Conservation (phyloP, 352 stramenopile species). For the Phytophthora pisi region DNA sequence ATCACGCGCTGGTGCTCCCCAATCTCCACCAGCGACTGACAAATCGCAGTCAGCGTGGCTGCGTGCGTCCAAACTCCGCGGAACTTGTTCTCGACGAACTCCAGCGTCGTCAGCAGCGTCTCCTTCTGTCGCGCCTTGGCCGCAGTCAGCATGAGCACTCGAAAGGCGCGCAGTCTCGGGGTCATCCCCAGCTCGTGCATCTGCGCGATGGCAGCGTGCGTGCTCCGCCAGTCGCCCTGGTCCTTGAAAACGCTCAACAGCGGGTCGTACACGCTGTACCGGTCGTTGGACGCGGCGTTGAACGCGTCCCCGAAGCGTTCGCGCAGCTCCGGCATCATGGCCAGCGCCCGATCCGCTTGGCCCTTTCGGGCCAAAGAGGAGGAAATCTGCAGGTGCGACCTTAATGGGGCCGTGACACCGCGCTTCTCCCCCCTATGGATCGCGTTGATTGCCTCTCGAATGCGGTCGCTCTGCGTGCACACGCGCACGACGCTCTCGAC, state of each 20-base stretch:
- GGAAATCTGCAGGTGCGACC: slow-evolving; percentile 54
- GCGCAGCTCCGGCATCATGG: slow-evolving; percentile 38
- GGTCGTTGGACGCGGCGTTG: slow-evolving; percentile 11
- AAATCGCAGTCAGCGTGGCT: slow-evolving; percentile 61
- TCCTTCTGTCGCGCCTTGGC: slow-evolving; percentile 53
- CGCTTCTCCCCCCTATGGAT: slow-evolving; percentile 45
- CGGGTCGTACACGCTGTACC: slow-evolving; percentile 48
- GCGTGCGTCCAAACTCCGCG: slow-evolving; percentile 41
- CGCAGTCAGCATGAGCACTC: slow-evolving; percentile 62
- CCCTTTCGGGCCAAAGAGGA: slow-evolving; percentile 56
- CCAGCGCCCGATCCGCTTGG: slow-evolving; percentile 49
- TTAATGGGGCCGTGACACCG: slow-evolving; percentile 39
- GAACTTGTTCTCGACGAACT: slow-evolving; percentile 56
- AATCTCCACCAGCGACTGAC: slow-evolving; percentile 60
- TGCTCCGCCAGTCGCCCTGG: slow-evolving; percentile 66
- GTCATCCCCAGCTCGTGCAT: slow-evolving; percentile 62
- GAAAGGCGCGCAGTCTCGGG: slow-evolving; percentile 59
- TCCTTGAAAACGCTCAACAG: slow-evolving; percentile 62
- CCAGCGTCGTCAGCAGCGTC: slow-evolving; percentile 49
- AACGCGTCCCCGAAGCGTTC: slow-evolving; percentile 30
- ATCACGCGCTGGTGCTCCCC: slow-evolving; percentile 50
- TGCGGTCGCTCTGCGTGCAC: slow-evolving; percentile 50
- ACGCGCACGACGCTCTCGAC: slow-evolving; percentile 41
- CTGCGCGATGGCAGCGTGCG: slow-evolving; percentile 59
- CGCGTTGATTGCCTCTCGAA: slow-evolving; percentile 59